A percentile compares a stretch with the other conserved stretches of the same genome.
These are phyloP conservation scores for Chenopodium suecicum DNA, from an alignment of 148 eudicot genomes.

Conservation along the genomic window DNA sequence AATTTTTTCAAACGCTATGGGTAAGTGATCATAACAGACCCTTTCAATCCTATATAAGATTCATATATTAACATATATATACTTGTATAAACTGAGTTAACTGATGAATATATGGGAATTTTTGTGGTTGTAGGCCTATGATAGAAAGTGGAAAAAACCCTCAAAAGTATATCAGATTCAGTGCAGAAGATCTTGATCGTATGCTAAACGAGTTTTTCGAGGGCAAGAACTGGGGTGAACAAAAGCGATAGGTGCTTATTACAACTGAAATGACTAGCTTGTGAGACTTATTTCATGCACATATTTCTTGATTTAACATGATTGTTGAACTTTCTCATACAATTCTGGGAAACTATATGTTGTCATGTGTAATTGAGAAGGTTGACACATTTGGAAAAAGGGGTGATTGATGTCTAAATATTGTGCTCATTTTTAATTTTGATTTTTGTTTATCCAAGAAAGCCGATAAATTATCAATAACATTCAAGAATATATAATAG, in stretches of 20 bases:
- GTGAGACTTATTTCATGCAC: too few relatives aligned
- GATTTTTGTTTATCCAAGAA: too few relatives aligned
- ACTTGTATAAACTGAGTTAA: not conserved
- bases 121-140: slow-evolving; percentile 47
- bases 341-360: too few relatives aligned
- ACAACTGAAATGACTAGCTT: not conserved
- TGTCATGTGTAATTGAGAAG: too few relatives aligned
- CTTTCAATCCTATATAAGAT: not conserved
- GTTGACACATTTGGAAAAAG: too few relatives aligned
- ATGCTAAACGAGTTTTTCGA: slow-evolving; percentile 93
- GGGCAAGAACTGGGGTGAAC: slow-evolving; percentile 71
- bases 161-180: slow-evolving; percentile 73
- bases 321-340: too few relatives aligned
- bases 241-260: slow-evolving; percentile 39
- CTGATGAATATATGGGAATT: not conserved
- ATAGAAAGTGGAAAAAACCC: slow-evolving; percentile 86
- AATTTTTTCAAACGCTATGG: slow-evolving; percentile 73
- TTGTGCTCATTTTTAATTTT: too few relatives aligned
- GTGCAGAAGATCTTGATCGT: slow-evolving; percentile 81
- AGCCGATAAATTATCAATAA: too few relatives aligned
- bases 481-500: too few relatives aligned
- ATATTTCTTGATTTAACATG: too few relatives aligned
- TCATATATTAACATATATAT: too few relatives aligned
- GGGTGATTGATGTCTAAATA: too few relatives aligned
- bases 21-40: slow-evolving; percentile 31